Evolutionary conservation across 306 rosid genomes (phyloP).

Genomic region (Lagenaria siceraria): DNA sequence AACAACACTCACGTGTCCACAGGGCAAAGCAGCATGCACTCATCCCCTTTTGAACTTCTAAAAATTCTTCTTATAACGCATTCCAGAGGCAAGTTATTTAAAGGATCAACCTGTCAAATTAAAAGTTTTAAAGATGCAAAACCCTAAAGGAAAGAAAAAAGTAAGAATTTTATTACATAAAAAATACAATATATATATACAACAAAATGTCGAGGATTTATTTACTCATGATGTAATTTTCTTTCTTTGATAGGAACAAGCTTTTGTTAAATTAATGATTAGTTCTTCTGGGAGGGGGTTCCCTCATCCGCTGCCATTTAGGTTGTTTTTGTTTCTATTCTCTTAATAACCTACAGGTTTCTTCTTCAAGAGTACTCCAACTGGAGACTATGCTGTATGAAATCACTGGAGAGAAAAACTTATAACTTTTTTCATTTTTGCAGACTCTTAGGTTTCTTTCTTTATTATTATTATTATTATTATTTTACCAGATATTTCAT

Average conservation of each 20-base stretch:
- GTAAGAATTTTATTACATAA: background rate
- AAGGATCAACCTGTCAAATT: conserved; percentile 71
- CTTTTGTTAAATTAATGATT: background rate
- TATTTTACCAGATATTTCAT: no score
- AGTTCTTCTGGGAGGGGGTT: background rate
- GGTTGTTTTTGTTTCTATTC: background rate
- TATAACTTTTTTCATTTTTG: no score
- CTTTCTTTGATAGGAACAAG: background rate
- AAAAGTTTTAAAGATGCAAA: conserved; percentile 9
- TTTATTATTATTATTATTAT: no score
- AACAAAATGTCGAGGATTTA: background rate
- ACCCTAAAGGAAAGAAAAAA: background rate
- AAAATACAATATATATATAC: background rate
- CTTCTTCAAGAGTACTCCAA: background rate
- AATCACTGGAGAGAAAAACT: no score
- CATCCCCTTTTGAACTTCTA: conserved; percentile 61
- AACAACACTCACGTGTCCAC: conserved; percentile 66
- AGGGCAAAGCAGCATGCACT: conserved; percentile 82
- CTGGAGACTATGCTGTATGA: no score
- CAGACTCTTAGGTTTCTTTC: no score
- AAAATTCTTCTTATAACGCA: conserved; percentile 78
- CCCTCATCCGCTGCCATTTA: background rate
- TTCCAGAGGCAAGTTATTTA: conserved; percentile 56
- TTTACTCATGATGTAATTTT: background rate
- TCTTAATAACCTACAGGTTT: background rate